phyloP scores from a whole-genome alignment of 2,329 filamentous ascomycete genomes.

The Colletotrichum graminicola region DNA sequence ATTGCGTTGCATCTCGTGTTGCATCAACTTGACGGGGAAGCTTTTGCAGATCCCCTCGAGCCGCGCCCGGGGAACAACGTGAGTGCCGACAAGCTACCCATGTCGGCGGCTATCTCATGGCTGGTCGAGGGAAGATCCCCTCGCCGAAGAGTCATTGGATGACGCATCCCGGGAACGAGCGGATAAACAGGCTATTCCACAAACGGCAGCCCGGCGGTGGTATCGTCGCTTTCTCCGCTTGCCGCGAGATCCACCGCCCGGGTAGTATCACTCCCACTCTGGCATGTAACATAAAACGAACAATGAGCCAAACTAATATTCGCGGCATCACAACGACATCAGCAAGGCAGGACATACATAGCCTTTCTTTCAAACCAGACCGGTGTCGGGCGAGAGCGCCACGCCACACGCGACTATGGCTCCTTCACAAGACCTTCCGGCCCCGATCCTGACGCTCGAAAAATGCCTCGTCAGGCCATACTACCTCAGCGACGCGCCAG shows the following conservation, averaged over 20 bases:
- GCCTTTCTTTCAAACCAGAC: background rate
- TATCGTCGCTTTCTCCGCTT: background rate
- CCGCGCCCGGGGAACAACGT: background rate
- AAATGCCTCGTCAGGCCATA: slow-evolving; percentile 56
- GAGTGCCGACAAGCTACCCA: background rate
- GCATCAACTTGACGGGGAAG: background rate
- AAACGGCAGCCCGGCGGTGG: background rate
- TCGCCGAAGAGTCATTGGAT: slow-evolving; percentile 18
- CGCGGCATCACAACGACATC: background rate
- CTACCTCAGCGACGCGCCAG: slow-evolving; percentile 53
- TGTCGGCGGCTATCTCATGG: background rate
- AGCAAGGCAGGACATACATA: background rate
- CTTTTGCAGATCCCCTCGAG: background rate
- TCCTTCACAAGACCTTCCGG: background rate
- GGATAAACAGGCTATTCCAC: background rate
- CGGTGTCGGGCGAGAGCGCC: too few species aligned
- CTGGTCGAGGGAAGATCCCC: background rate
- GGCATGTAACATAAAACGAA: background rate
- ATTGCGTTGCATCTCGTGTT: background rate
- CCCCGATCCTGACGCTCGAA: slow-evolving; percentile 25
- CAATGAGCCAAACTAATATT: background rate
- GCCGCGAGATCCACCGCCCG: background rate
- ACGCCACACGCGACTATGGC: background rate
- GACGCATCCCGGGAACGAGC: background rate
- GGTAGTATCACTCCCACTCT: background rate